Evolutionary conservation across 2,329 filamentous ascomycete species (phyloP), one percentile per base, ranked within the genome.

Genomic region (Coleophoma crateriformis): DNA sequence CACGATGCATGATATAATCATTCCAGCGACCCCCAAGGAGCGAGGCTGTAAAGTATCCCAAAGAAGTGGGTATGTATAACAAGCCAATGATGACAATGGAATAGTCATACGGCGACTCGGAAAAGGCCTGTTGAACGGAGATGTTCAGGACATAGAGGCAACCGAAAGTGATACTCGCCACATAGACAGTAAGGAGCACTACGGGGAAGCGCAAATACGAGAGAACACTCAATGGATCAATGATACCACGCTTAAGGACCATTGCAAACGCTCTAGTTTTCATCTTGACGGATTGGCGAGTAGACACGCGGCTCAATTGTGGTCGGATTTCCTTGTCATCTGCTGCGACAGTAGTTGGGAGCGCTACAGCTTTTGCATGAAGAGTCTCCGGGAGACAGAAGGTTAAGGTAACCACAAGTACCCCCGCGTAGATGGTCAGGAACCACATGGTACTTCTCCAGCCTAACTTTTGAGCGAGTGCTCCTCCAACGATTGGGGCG

Each of bases 381-480:
- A 87, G 71, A 2, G 85, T 88, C 64, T 88, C 84, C 2, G 84
- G 84, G 7, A 87, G 71, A 53, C 73, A 75, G 59, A 87, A 79
- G 7, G 84, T 58, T 38, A 88, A 68, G 55, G 81, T 66, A 10
- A 81, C 33, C 15, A 79, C 67, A 37, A 84, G 68, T 37, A 81
- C 51, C 7, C 74, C 79, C 34, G 87, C 88, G 60, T 86, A 92
- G 17, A 84, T 82, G 19, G 80, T 76, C 37, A 89, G 75, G 57
- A 90, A 90, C 84, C 87, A 94, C 71, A 89, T 81, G 1, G 87
- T 88, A 37, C 82, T 82, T 58, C 85, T 75, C 89, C 89, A 94
- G 1, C 84, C 81, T 61, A 86, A 83, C 6, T 67, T 73, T 57
- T 88, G 70, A 1, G 85, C 76, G n/a, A 95, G 68, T 1, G 77